Base-by-base conservation (phyloP, 441 rosid genomes). In the Syzygium malaccense region DNA sequence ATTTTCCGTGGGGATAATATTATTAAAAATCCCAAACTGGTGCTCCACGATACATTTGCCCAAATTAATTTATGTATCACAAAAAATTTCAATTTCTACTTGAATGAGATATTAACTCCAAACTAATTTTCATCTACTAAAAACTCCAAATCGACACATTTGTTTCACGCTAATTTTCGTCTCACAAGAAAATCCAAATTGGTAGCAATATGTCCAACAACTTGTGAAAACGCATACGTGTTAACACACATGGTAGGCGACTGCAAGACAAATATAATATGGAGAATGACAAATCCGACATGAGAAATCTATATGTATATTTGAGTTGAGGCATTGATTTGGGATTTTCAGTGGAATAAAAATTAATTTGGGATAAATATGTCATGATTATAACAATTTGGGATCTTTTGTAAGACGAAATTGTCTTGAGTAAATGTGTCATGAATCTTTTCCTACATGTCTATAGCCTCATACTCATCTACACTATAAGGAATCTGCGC, bases 221-320 rank as follows among this genome's bases (percentile, higher is more conserved):
- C 45, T 66, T 0, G 0, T 32, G 15, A 68, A 68, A 32, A 32
- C 11, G 41, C 10, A 66, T 4, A 17, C 0, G 12, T 30, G 23
- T 66, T 20, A 8, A 2, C 6, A 9, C 41, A 18, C 13, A 8
- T 2, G 26, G 5, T 68, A 32, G 6, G 19, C 0, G 2, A 68
- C 10, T 68, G 12, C 45, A 32, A 17, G 23, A 32, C 5, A 3
- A 1, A 2, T 66, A 0, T 32, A 30, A 66, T 7, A 32, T 9
- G 26, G 41, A 17, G 20, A 66, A 66, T 32, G 41, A 66, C 4
- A 17, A 0, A 4, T 0, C 37, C 45, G 2, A 66, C 25, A 18
- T 32, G 25, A 18, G 19, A 66, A 66, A 32, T 0, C 4, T 32
- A 37, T 37, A 15, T 17, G 45, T 32, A 4, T 6, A 66, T 30